Evolutionary conservation across 228 moss, liverwort and hornwort species (phyloP).

Genomic region (Sphagnum magellanicum): DNA sequence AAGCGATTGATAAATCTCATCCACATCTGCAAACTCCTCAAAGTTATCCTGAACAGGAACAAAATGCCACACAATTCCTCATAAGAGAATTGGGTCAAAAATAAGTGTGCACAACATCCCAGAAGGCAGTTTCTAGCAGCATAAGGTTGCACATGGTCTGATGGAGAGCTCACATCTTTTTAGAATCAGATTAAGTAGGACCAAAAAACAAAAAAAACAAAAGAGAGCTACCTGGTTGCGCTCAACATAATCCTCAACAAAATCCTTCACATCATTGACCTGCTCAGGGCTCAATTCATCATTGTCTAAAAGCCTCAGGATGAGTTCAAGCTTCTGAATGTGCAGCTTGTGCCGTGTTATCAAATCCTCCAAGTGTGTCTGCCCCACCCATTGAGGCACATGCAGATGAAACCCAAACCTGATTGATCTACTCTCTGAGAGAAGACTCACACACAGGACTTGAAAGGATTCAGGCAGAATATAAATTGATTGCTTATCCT

Average conservation of each 20-base stretch:
- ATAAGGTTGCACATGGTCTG: background rate
- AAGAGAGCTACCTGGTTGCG: constrained; percentile 71
- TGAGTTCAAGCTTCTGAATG: constrained; percentile 75
- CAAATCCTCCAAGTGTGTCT: constrained; percentile 92
- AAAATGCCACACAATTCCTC: background rate
- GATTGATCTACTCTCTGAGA: too few species aligned
- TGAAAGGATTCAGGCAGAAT: background rate
- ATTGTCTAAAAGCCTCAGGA: constrained; percentile 89
- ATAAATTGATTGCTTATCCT: too few species aligned
- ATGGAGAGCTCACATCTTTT: background rate
- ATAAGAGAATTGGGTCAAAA: background rate
- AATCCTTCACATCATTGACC: constrained; percentile 78
- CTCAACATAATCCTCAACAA: constrained; percentile 96
- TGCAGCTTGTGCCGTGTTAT: constrained; percentile 81
- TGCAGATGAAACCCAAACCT: background rate
- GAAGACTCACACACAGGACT: background rate
- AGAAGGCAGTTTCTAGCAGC: background rate
- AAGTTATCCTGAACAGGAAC: constrained; percentile 66
- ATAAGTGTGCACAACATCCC: background rate
- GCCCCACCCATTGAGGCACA: background rate
- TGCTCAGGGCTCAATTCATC: constrained; percentile 92
- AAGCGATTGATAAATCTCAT: constrained; percentile 78
- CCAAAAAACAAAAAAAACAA: background rate
- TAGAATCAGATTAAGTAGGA: background rate
- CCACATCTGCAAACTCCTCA: constrained; percentile 74